These are phyloP conservation scores for Cercospora sp. DNA, from an alignment of 2,329 filamentous ascomycete genomes.

Conservation along the genomic window DNA sequence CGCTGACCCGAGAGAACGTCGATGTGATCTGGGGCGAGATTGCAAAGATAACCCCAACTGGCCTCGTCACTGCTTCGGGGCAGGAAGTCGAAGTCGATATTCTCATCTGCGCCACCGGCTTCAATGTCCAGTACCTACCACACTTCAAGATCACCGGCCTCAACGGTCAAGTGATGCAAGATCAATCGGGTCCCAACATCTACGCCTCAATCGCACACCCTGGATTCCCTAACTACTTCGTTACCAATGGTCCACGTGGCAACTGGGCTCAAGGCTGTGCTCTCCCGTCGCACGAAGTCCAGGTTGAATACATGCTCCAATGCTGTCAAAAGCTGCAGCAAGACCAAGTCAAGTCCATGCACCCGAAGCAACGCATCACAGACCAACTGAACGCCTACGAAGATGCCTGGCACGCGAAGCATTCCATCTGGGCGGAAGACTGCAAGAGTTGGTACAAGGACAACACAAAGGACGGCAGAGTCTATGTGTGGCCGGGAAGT, in stretches of 20 bases:
- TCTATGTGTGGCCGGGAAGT: constrained; percentile 36
- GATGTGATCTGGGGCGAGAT: constrained; percentile 31
- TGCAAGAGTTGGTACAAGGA: constrained; percentile 34
- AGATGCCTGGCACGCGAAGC: constrained; percentile 30
- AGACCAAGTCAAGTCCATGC: constrained; percentile 32
- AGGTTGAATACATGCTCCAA: constrained; percentile 28
- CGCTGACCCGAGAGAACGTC: constrained; percentile 33
- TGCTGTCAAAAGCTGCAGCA: constrained; percentile 32
- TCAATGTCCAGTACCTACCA: constrained; percentile 34
- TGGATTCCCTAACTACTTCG: constrained; percentile 39
- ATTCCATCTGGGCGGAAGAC: constrained; percentile 26
- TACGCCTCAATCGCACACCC: constrained; percentile 35
- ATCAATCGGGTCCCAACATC: constrained; percentile 27
- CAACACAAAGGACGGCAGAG: constrained; percentile 36
- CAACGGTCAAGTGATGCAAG: constrained; percentile 34
- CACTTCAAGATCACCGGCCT: constrained; percentile 42
- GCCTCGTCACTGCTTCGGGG: constrained; percentile 28
- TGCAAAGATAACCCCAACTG: constrained; percentile 26
- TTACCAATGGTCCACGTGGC: constrained; percentile 29
- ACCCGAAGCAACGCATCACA: constrained; percentile 28
- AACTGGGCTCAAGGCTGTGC: constrained; percentile 27
- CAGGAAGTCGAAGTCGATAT: constrained; percentile 32
- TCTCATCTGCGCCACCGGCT: constrained; percentile 25
- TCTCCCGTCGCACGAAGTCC: constrained; percentile 22
- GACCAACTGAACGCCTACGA: constrained; percentile 30